Evolutionary conservation across 495 filamentous ascomycete genomes (phyloP), one percentile per base, ranked within the genome.

Genomic region (Filosporella fistucella): DNA sequence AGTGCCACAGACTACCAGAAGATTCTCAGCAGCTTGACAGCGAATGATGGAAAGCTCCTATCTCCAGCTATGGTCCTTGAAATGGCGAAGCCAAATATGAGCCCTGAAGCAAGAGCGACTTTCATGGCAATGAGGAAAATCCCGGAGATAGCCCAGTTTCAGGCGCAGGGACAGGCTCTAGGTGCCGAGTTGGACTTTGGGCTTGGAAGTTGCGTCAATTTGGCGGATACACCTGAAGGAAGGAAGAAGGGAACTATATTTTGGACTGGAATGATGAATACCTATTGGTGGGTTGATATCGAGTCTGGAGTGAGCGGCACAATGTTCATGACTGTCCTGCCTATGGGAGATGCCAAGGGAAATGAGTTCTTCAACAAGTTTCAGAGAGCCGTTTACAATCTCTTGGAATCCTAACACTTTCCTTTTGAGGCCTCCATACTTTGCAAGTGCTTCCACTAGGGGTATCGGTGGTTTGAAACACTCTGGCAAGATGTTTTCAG

Each of bases 61-160:
- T 62, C 63, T 35, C 44, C 57, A 12, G 51, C 50, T 18, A 70
- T 66, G n/a, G 57, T 70, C 12, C 65, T 72, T 18, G 38, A 57
- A 44, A 70, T 80, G 66, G 77, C 77, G 51, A 46, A 54, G 38
- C 56, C 64, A n/a, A 63, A 67, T 12, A 57, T 74, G n/a, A 30
- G 25, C 44, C 20, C 26, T 33, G 37, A 30, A 28, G 37, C 33
- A 18, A 18, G 43, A 20, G 21, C 32, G 18, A 16, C 47, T 24
- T 22, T 49, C 45, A 46, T 53, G 16, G n/a, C n/a, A n/a, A n/a
- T n/a, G n/a, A 42, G 52, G 13, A 21, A 7, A 7, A 4, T 8
- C 20, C 9, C 35, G 6, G 20, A 38, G 9, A 13, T 21, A 7
- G 35, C 17, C 11, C 17, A 16, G 9, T 38, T 38, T 21, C 17